These are phyloP conservation scores for Bocquillonia castaneifolia DNA, from an alignment of 441 rosid species.

Conservation along the genomic window DNA sequence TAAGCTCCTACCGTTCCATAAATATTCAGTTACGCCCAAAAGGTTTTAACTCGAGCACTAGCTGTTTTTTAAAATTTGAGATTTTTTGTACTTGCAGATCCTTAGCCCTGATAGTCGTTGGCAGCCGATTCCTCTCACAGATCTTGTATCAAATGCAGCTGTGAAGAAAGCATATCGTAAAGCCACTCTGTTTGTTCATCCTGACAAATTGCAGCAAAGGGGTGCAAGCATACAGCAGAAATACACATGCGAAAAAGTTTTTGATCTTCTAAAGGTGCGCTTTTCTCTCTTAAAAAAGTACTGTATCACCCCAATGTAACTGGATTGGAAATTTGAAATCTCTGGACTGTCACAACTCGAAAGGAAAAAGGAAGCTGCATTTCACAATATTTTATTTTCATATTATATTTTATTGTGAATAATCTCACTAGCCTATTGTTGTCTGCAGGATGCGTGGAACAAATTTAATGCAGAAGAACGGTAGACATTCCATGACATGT, in stretches of 20 bases:
- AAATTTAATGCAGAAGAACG: conserved; percentile 70
- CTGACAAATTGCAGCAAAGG: conserved; percentile 95
- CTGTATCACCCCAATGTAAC: not conserved
- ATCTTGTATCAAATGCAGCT: conserved; percentile 59
- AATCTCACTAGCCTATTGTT: not conserved
- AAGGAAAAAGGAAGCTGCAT: not conserved
- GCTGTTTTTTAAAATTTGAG: not conserved
- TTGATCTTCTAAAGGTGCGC: conserved; percentile 86
- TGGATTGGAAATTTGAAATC: no score
- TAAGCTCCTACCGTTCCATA: not conserved
- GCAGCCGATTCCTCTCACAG: conserved; percentile 80
- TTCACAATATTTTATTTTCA: no score
- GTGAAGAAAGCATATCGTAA: conserved; percentile 90
- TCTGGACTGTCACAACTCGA: not conserved
- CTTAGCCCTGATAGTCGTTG: conserved; percentile 92
- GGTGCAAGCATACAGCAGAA: conserved; percentile 89
- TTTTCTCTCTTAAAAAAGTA: not conserved
- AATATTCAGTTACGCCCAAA: not conserved
- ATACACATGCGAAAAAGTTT: conserved; percentile 91
- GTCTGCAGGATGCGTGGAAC: conserved; percentile 86
- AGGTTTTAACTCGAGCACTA: not conserved
- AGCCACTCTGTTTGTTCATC: conserved; percentile 91
- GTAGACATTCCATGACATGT: conserved; percentile 19
- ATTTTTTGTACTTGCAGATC: conserved; percentile 45
- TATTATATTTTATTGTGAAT: no score